Base-by-base conservation (phyloP, 306 rosid species). In the Mucuna pruriens region DNA sequence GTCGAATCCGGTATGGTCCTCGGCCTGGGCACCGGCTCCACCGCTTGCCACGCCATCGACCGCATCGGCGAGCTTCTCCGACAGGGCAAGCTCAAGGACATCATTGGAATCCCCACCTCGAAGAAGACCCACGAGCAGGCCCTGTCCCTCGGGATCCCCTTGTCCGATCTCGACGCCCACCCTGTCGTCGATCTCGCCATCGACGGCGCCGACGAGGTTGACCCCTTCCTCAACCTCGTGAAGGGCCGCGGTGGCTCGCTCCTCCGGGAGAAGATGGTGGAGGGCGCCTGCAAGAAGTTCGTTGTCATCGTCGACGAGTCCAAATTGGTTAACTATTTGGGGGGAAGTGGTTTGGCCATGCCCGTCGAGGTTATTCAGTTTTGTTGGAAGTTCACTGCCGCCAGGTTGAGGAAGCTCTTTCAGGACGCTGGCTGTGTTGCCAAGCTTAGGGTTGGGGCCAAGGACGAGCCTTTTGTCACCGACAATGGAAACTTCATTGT, bases 151-250 rank as follows among this genome's bases (percentile, higher is more conserved):
- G 98, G 96, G 19, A 94, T 94, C 60, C 97, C 97, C 1, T 68
- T 94, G 0, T 83, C 97, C 7, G 97, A 94, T 85, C 94, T 94
- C 3, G 92, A 94, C 26, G 67, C 94, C 0, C 87, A 94, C 64
- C 97, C 97, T 0, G 84, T 86, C 0, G 81, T 94, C 12, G 98
- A 94, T 81, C 91, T 94, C 12, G 91, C 96, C 1, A 94, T 94
- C 34, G 98, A 94, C 25, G 98, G 97, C 7, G 97, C 98, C n/a
- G 98, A 94, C 3, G 98, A 94, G 78, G 98, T 94, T 16, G 97
- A 94, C 20, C 97, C 96, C 2, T 34, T 45, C 16, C 78, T 94
- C 52, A 94, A 92, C 77, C 33, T 92, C 42, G 98, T 94, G 1
- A 94, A 94, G 51, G 98, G 98, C 4, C 94, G 98, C 40, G 97